Base-by-base conservation (phyloP, 257 asterid species). In the Petrea volubilis region DNA sequence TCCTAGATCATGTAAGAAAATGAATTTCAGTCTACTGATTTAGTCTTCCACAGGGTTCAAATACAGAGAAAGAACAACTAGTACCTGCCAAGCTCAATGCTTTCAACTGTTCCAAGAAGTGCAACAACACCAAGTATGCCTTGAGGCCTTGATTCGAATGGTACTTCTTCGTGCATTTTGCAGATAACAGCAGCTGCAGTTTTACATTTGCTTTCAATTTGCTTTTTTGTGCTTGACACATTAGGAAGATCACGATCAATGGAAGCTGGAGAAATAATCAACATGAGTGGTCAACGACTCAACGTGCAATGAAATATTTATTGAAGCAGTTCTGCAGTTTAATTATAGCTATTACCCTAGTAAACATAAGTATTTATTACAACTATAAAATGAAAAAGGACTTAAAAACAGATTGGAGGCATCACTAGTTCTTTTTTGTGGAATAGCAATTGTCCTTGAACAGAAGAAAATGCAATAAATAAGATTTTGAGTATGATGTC, bases 81-180 rank as follows among this genome's bases (percentile, higher is more conserved):
- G n/a, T n/a, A 86, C 97, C 93, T 86, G 94, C 96, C 83, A 43
- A 91, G 85, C 36, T 76, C 76, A 46, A 76, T 28, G 81, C 77
- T 82, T 23, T 13, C 63, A 43, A 80, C 84, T 41, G 81, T 74
- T 79, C 89, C 97, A 24, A 91, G 82, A 66, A 80, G 83, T 20
- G 96, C 94, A 68, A 85, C 92, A 6, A 82, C 83, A 14, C 96
- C 96, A 9, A 88, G 74, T 60, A 88, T 40, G 59, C 78, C 76
- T 12, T 46, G 57, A 5, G 67, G 70, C 10, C 28, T 66, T 46
- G 60, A 74, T 33, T 70, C 74, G 7, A 24, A 23, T 12, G 71
- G 24, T 15, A 60, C 10, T 58, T 79, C 71, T 57, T 69, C 71
- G 9, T 43, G 74, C 24, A 74, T 25, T 71, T 58, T 81, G 76